A percentile compares a stretch with the other conserved stretches of the same genome.
phyloP scores from a whole-genome alignment of 139 green algal species.

The Picochlorum sp. region DNA sequence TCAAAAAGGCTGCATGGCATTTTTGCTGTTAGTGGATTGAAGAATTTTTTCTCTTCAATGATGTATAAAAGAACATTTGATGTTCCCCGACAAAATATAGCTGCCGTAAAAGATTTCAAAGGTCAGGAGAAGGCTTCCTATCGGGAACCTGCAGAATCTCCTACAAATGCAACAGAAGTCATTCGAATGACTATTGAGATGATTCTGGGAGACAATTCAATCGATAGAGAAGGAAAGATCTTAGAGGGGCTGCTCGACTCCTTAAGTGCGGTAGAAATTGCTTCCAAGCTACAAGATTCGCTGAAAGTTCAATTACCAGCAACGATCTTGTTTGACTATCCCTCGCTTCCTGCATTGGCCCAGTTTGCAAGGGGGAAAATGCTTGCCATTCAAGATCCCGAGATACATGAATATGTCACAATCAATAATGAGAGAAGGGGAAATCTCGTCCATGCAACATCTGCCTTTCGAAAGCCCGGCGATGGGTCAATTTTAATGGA shows the following conservation, averaged over 20 bases:
- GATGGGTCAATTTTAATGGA: slow-evolving; percentile 6
- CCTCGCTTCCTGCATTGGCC: slow-evolving; percentile 25
- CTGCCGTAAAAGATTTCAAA: too few species aligned
- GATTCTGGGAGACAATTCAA: not conserved
- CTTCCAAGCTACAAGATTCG: slow-evolving; percentile 20
- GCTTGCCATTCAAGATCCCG: too few species aligned
- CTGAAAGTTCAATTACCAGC: slow-evolving; percentile 5
- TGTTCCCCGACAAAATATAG: too few species aligned
- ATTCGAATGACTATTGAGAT: not conserved
- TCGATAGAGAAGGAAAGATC: not conserved
- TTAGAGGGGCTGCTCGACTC: slow-evolving; percentile 49
- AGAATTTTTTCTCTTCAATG: too few species aligned
- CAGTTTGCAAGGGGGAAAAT: slow-evolving; percentile 23
- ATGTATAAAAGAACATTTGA: too few species aligned
- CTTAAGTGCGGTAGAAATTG: slow-evolving; percentile 56
- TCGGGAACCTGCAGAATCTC: too few species aligned
- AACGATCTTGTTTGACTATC: slow-evolving; percentile 46
- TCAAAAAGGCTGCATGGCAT: too few species aligned
- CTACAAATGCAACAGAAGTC: not conserved
- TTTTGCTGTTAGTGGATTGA: too few species aligned
- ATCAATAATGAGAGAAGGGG: not conserved
- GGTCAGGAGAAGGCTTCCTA: too few species aligned
- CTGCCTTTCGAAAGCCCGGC: not conserved
- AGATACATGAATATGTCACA: too few species aligned
- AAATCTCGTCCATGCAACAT: not conserved